Evolutionary conservation across 257 asterid species (phyloP), one percentile per base, ranked within the genome.

Genomic region (Fraxinus quadrangulata): DNA sequence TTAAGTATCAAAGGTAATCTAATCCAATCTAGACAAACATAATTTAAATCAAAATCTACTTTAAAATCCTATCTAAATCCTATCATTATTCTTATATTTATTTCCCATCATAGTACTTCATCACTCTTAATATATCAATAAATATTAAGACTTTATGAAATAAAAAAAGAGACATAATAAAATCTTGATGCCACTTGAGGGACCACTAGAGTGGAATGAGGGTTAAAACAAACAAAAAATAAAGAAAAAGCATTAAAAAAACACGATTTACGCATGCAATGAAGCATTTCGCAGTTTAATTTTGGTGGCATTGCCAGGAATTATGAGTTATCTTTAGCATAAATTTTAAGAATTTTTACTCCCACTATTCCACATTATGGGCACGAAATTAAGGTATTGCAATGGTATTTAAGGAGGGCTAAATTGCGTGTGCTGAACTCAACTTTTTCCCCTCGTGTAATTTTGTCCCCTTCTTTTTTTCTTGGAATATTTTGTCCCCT

Each of bases 101-200:
- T 37, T 37, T 37, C 42, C 42, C 11, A 37, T 37, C 42, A 37
- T 37, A 37, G 42, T 7, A 9, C 61, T 17, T 17, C 61, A 17
- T 49, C 61, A 49, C 21, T 49, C 61, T 17, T 49, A 14, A 49
- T 17, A 49, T 12, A 16, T 49, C 1, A 16, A 49, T 16, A 49
- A 49, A 3, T 49, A 16, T 5, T 49, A 49, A 6, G 59, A 31
- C 59, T 14, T 49, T 59, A 8, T 34, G n/a, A 76, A 61, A 47
- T 76, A 40, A 67, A 67, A 76, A 67, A 42, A 63, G 9, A 45
- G 67, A 61, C 47, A 54, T 56, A 24, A 34, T 54, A 59, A 16
- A 34, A 36, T 23, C 23, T 34, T 54, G 56, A 24, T 23, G 71
- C 78, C 17, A 36, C 78, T 34, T 3, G 31, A 37, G 19, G 71